Conservation (phyloP, 306 rosid species). For the Arachis stenosperma region DNA sequence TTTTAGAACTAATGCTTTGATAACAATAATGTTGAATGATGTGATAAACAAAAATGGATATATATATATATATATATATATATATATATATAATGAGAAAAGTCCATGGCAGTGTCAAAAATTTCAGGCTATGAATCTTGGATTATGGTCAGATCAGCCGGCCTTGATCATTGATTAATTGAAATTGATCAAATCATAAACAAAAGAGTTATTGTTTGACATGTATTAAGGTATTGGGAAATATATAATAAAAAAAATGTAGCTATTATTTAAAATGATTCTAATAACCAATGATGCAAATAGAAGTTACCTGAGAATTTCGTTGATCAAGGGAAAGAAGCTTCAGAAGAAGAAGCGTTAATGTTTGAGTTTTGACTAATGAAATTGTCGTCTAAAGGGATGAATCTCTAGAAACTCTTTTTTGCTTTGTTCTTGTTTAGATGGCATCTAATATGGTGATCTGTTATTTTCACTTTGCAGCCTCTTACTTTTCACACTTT, state of each 20-base stretch:
- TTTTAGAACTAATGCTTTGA: too few relatives aligned
- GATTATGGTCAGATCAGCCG: slow-evolving; percentile 21
- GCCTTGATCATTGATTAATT: too few relatives aligned
- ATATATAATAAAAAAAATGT: too few relatives aligned
- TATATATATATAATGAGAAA: neutral
- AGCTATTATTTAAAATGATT: too few relatives aligned
- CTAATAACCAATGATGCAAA: too few relatives aligned
- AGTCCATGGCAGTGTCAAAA: slow-evolving; percentile 10
- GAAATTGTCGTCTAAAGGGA: too few relatives aligned
- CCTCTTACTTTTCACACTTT: neutral
- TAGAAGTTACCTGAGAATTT: too few relatives aligned
- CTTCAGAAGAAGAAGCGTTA: slow-evolving; percentile 4
- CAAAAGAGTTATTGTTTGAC: too few relatives aligned
- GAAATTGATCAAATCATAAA: too few relatives aligned
- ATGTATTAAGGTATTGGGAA: too few relatives aligned
- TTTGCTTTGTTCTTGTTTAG: slow-evolving; percentile 37
- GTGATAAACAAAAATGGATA: slow-evolving; percentile 2
- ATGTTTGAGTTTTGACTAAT: slow-evolving; percentile 36
- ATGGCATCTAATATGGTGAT: slow-evolving; percentile 39
- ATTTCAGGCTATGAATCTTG: neutral
- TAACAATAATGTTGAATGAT: too few relatives aligned
- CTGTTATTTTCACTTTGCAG: slow-evolving; percentile 39
- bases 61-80: too few relatives aligned
- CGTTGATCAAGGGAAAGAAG: neutral
- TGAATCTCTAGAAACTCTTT: slow-evolving; percentile 25